Conservation (phyloP, 768 basidiomycete species). For the Trametes cingulata region DNA sequence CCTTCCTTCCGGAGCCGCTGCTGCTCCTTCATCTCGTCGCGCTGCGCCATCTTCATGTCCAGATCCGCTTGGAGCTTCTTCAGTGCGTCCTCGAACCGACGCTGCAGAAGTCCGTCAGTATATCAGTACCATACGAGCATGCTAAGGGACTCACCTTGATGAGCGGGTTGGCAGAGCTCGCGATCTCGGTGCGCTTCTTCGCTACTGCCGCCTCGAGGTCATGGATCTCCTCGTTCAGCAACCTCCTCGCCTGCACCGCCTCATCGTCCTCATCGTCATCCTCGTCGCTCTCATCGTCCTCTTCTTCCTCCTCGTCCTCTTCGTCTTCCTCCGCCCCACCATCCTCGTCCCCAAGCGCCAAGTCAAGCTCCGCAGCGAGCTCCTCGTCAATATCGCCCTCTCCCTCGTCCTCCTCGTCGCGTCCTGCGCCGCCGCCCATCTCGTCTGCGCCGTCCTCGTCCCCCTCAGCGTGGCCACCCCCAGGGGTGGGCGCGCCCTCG, state of each 20-base stretch:
- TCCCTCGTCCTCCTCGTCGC: conserved; percentile 55
- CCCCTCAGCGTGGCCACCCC: conserved; percentile 54
- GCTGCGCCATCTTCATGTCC: conserved; percentile 79
- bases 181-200: conserved; percentile 82
- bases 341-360: conserved; percentile 69
- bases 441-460: conserved; percentile 48
- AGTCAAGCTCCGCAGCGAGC: conserved; percentile 83
- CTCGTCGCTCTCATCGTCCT: conserved; percentile 58
- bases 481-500: conserved; percentile 64
- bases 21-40: conserved; percentile 78
- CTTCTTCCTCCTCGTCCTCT: conserved; percentile 66
- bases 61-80: conserved; percentile 86
- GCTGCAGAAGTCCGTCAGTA: conserved; percentile 43
- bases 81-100: conserved; percentile 91
- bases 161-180: conserved; percentile 81
- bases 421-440: conserved; percentile 53
- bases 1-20: conserved; percentile 74
- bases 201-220: conserved; percentile 87
- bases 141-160: conserved; percentile 59
- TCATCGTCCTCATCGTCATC: conserved; percentile 83
- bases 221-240: conserved; percentile 85
- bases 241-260: conserved; percentile 65
- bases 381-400: conserved; percentile 89
- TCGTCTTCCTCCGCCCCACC: conserved; percentile 66
- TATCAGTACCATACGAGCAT: background rate